phyloP scores from a whole-genome alignment of 371 early-diverging fungal genomes.

The Capillidium heterosporum region DNA sequence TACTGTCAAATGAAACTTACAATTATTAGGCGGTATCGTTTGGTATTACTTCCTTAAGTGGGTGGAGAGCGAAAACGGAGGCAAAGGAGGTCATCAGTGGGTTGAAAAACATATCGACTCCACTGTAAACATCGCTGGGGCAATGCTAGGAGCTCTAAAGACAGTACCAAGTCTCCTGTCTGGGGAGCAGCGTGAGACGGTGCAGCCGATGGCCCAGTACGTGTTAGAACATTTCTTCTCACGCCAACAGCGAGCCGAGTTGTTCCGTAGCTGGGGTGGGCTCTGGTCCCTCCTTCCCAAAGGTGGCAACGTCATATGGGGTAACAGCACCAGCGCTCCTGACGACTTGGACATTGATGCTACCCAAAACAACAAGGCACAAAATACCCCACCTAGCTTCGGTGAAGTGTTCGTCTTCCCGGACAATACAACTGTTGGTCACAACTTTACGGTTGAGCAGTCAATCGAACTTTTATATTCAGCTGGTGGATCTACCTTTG shows the following conservation, averaged over 20 bases:
- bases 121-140: constrained; percentile 74
- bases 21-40: constrained; percentile 48
- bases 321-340: constrained; percentile 35
- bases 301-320: constrained; percentile 77
- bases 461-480: constrained; percentile 28
- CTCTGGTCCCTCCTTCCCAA: constrained; percentile 62
- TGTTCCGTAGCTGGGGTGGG: constrained; percentile 79
- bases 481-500: constrained; percentile 26
- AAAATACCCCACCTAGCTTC: too few relatives aligned
- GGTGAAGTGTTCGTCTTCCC: background rate
- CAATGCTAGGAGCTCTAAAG: constrained; percentile 80
- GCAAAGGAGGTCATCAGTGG: constrained; percentile 62
- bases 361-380: too few relatives aligned
- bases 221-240: constrained; percentile 75
- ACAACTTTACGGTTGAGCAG: constrained; percentile 29
- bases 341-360: constrained; percentile 22
- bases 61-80: constrained; percentile 60
- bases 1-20: background rate
- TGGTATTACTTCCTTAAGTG: constrained; percentile 81
- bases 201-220: constrained; percentile 54
- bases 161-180: constrained; percentile 52
- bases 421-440: background rate
- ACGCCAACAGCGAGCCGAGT: constrained; percentile 43
- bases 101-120: constrained; percentile 61
- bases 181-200: constrained; percentile 79